These are phyloP conservation scores for Dactylis glomerata DNA, from an alignment of 176 grass and related monocot genomes.

Conservation along the genomic window DNA sequence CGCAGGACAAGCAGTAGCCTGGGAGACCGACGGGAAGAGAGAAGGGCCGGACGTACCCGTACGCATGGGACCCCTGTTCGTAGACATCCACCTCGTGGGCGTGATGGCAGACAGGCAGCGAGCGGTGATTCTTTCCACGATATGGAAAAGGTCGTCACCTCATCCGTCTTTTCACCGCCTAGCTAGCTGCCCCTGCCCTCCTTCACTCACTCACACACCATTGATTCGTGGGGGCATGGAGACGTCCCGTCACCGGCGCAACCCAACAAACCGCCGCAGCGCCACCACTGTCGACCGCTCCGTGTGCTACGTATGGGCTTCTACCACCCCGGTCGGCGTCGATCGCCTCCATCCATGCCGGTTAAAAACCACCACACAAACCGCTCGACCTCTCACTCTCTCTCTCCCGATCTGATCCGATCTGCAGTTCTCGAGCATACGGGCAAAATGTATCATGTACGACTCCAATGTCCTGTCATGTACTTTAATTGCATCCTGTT, in stretches of 20 bases:
- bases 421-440: background rate
- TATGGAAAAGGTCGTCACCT: conserved; percentile 35
- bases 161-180: conserved; percentile 39
- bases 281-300: background rate
- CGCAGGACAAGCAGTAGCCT: background rate
- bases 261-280: background rate
- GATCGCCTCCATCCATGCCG: background rate
- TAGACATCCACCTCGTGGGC: conserved; percentile 54
- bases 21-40: background rate
- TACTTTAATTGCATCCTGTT: conserved; percentile 1
- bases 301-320: background rate
- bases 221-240: conserved; percentile 18
- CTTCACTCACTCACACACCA: background rate
- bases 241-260: conserved; percentile 34
- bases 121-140: conserved; percentile 16
- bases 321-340: background rate
- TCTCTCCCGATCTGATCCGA: background rate
- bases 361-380: background rate
- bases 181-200: background rate
- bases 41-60: background rate
- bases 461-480: background rate
- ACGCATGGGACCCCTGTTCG: conserved; percentile 27
- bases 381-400: background rate
- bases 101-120: conserved; percentile 14
- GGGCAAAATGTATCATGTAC: background rate